phyloP scores from a whole-genome alignment of 257 asterid genomes.

The Buddleja alternifolia region DNA sequence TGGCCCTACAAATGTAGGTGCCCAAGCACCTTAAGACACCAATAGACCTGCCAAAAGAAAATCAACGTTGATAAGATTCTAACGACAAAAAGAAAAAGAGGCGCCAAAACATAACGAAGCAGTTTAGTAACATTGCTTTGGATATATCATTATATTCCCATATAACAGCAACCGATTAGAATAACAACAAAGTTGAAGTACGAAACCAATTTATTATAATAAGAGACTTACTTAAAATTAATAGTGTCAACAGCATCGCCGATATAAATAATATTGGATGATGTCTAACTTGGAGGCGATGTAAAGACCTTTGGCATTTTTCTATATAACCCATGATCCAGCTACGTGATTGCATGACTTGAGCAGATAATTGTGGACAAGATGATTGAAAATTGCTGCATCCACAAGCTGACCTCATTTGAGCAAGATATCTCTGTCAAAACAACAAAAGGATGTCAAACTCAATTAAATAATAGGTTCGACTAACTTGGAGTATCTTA shows the following conservation, averaged over 20 bases:
- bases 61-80: slow-evolving; percentile 10
- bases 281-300: slow-evolving; percentile 24
- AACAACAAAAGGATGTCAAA: background rate
- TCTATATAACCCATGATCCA: slow-evolving; percentile 31
- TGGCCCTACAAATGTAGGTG: background rate
- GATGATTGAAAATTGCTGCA: slow-evolving; percentile 2
- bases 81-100: background rate
- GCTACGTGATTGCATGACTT: slow-evolving; percentile 23
- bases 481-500: background rate
- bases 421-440: slow-evolving; percentile 32
- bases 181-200: background rate
- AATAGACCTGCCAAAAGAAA: slow-evolving; percentile 28
- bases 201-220: background rate
- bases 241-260: slow-evolving; percentile 27
- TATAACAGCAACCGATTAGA: background rate
- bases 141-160: background rate
- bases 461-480: background rate
- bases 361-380: slow-evolving; percentile 21
- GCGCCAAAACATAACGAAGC: background rate
- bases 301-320: slow-evolving; percentile 26
- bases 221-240: slow-evolving; percentile 31
- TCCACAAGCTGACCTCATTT: slow-evolving; percentile 27
- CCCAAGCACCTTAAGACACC: slow-evolving; percentile 20
- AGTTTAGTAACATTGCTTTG: background rate
- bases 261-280: slow-evolving; percentile 24